Evolutionary conservation across 768 basidiomycete genomes (phyloP).

Genomic region (Galerina sulciceps): DNA sequence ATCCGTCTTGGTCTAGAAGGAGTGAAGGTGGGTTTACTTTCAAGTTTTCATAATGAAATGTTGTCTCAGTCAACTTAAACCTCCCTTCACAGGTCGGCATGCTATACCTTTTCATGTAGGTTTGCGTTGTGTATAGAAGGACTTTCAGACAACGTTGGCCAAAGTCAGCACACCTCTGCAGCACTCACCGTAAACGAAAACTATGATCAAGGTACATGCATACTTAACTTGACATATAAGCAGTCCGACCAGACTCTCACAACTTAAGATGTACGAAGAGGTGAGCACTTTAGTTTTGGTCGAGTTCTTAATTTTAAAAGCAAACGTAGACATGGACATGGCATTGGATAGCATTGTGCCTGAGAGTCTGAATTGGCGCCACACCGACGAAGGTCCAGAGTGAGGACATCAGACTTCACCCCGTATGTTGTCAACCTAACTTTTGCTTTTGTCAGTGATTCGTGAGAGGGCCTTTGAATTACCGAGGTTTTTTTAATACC

Average conservation of each 20-base stretch:
- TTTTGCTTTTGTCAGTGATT: constrained; percentile 56
- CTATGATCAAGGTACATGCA: constrained; percentile 66
- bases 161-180: constrained; percentile 70
- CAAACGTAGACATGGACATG: constrained; percentile 86
- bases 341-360: constrained; percentile 89
- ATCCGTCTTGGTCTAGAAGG: constrained; percentile 72
- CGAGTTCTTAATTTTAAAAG: background rate
- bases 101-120: constrained; percentile 87
- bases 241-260: too few species aligned
- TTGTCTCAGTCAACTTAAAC: background rate
- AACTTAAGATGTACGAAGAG: constrained; percentile 37
- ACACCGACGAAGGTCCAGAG: constrained; percentile 94
- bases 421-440: background rate
- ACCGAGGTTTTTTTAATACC: background rate
- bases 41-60: background rate
- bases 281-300: constrained; percentile 16
- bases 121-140: constrained; percentile 10
- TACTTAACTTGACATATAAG: too few species aligned
- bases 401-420: constrained; percentile 39
- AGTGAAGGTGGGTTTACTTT: constrained; percentile 52
- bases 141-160: background rate
- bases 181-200: constrained; percentile 90
- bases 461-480: constrained; percentile 48
- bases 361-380: constrained; percentile 78
- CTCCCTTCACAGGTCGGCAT: constrained; percentile 68